A percentile compares a stretch with the other conserved stretches of the same genome.
These are phyloP conservation scores for Arthrinium puccinioides DNA, from an alignment of 2,329 filamentous ascomycete genomes.

Conservation along the genomic window DNA sequence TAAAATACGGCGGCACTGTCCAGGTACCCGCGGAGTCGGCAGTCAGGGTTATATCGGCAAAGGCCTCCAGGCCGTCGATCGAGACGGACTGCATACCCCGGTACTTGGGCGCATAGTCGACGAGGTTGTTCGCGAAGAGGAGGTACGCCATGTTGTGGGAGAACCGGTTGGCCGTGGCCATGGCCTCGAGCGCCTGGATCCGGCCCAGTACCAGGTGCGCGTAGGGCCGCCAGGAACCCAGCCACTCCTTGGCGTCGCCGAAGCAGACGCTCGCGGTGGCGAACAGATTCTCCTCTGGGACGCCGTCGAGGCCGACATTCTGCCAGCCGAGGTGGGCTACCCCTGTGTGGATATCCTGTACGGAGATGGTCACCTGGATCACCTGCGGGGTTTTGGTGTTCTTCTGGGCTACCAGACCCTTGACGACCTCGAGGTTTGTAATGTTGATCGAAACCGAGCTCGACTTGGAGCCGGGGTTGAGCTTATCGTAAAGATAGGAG, in stretches of 20 bases:
- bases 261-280: background rate
- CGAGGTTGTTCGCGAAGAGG: conserved; percentile 42
- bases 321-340: conserved; percentile 35
- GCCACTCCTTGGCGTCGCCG: conserved; percentile 39
- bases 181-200: conserved; percentile 44
- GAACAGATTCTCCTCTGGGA: background rate
- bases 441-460: conserved; percentile 23
- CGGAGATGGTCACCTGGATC: conserved; percentile 20
- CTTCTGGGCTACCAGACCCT: conserved; percentile 24
- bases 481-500: conserved; percentile 49
- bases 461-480: conserved; percentile 35
- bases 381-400: conserved; percentile 20
- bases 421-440: conserved; percentile 26
- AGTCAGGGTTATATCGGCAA: conserved; percentile 37
- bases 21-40: conserved; percentile 32
- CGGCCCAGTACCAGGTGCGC: conserved; percentile 58
- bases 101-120: conserved; percentile 43
- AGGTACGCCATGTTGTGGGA: conserved; percentile 69
- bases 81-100: conserved; percentile 48
- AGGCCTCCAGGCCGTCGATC: conserved; percentile 40
- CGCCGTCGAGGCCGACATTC: conserved; percentile 27
- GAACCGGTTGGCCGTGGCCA: conserved; percentile 59
- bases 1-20: conserved; percentile 45
- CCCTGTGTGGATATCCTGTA: conserved; percentile 35
- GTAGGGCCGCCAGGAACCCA: conserved; percentile 53